Evolutionary conservation across 768 basidiomycete genomes (phyloP), one percentile per base, ranked within the genome.

Genomic region (Rhodotorula graminis): DNA sequence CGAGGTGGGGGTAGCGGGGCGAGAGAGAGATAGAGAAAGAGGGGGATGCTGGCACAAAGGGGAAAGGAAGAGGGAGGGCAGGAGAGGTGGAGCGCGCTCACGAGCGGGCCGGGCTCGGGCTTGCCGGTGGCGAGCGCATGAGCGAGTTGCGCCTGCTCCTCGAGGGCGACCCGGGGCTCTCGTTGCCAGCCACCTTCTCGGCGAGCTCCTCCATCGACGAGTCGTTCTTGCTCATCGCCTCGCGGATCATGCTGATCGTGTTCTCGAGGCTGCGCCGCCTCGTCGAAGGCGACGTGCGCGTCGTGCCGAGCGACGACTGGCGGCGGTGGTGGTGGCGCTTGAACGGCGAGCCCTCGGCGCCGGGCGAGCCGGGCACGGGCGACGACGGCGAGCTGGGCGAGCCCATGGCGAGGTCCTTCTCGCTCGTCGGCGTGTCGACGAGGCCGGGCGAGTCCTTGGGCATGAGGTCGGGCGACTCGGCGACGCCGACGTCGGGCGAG

Each of bases 161-260:
- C 9, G 68, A 70, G 27, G 71, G 74, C n/a, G 70, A 71, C 5
- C 74, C 68, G 11, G 74, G 74, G 19, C 65, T 67, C 42, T 76
- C 71, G 71, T 70, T 70, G 44, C 75, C 70, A 5, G 75, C 72
- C 33, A 76, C 72, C 64, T 73, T 71, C 25, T 76, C 75, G n/a
- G 75, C 75, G n/a, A 76, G 64, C 40, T 76, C 70, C 75, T 76
- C 75, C 69, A 78, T 75, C 37, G 68, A 69, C 57, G 67, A 58
- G 53, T 78, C 78, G 44, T 76, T 65, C 65, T 76, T 75, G 53
- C 95, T 93, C 82, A 89, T 88, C 12, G 90, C 95, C 76, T 92
- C 92, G 82, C 93, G 89, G 79, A 98, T 95, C 80, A 97, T 86
- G 73, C 89, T 89, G 85, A 94, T 93, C 64, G 96, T 98, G 80